Evolutionary conservation across 495 filamentous ascomycete genomes (phyloP).

Genomic region (Apodospora peruviana): DNA sequence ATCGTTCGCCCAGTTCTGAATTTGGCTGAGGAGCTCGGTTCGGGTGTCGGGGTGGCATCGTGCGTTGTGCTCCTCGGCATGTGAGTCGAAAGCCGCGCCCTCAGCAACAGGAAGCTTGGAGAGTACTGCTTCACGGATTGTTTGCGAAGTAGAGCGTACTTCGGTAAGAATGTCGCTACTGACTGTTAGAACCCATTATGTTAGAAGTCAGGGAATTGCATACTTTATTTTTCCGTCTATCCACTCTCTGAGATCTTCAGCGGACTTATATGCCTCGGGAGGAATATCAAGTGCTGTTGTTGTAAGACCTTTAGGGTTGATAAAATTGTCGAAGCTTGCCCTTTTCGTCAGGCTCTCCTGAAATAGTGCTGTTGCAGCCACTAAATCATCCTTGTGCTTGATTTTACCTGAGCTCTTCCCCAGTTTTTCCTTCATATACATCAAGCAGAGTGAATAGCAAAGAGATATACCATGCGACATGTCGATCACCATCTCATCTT

Average conservation of each 20-base stretch:
- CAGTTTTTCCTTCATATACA: slow-evolving; percentile 6
- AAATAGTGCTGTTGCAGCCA: background rate
- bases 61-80: too few relatives aligned
- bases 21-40: slow-evolving; percentile 15
- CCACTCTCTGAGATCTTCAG: background rate
- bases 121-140: background rate
- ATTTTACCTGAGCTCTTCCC: background rate
- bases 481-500: slow-evolving; percentile 5
- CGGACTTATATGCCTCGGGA: background rate
- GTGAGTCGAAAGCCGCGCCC: too few relatives aligned
- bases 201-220: background rate
- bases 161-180: background rate
- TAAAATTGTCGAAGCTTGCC: background rate
- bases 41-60: too few relatives aligned
- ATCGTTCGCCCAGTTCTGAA: slow-evolving; percentile 5
- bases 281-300: background rate
- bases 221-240: slow-evolving; percentile 2
- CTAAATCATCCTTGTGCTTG: background rate
- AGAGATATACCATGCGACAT: slow-evolving; percentile 2
- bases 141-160: background rate
- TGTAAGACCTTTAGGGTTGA: background rate
- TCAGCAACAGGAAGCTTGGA: slow-evolving; percentile 11
- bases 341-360: background rate
- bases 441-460: slow-evolving; percentile 3
- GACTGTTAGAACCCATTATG: background rate